These are phyloP conservation scores for Monilinia polystroma DNA, from an alignment of 2,329 filamentous ascomycete genomes.

Conservation along the genomic window DNA sequence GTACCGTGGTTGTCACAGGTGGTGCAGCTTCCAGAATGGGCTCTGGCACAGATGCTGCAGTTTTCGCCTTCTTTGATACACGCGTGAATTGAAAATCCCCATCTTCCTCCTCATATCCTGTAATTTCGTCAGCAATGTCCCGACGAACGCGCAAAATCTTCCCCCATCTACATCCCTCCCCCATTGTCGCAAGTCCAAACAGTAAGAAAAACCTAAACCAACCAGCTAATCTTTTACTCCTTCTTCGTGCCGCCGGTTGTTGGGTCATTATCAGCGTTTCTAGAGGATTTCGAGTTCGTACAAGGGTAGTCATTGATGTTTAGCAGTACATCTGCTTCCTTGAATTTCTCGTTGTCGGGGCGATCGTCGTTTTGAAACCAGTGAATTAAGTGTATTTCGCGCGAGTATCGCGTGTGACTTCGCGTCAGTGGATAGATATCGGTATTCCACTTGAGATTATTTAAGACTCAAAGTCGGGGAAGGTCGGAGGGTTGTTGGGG, in stretches of 20 bases:
- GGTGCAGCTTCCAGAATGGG: conserved; percentile 43
- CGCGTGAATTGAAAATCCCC: conserved; percentile 76
- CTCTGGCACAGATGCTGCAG: conserved; percentile 40
- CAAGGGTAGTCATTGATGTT: conserved; percentile 67
- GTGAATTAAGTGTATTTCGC: conserved; percentile 21
- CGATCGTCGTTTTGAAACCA: conserved; percentile 14
- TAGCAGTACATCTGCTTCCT: conserved; percentile 36
- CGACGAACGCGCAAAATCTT: conserved; percentile 13
- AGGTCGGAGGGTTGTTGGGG: conserved; percentile 1
- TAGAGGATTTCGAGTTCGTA: conserved; percentile 62
- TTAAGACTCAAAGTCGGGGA: background rate
- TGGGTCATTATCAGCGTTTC: conserved; percentile 67
- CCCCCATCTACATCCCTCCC: background rate
- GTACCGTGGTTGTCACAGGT: conserved; percentile 42
- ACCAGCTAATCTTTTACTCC: conserved; percentile 64
- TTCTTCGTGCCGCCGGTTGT: conserved; percentile 55
- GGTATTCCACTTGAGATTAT: background rate
- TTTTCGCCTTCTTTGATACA: conserved; percentile 64
- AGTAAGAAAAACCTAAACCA: conserved; percentile 41
- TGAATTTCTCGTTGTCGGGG: conserved; percentile 23
- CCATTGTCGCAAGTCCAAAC: conserved; percentile 20
- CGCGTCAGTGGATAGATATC: conserved; percentile 33
- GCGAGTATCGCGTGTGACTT: conserved; percentile 26
- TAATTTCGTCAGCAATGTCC: conserved; percentile 23
- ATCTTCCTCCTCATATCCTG: conserved; percentile 69